Evolutionary conservation across 768 basidiomycete species (phyloP).

Genomic region (Termitomyces heimii): DNA sequence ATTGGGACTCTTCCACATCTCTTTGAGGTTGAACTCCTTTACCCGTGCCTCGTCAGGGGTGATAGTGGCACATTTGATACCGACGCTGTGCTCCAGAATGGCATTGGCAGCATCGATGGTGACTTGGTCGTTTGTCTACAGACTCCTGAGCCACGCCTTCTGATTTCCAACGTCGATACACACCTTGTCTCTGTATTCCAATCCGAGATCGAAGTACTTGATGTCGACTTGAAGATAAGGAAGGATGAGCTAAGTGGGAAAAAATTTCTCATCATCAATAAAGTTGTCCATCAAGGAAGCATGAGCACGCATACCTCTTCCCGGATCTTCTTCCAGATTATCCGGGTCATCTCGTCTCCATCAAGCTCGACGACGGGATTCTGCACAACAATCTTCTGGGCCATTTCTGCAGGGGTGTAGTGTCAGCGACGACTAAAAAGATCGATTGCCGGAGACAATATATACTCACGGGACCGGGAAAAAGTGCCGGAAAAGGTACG

Average conservation of each 20-base stretch:
- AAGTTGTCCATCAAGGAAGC: not conserved
- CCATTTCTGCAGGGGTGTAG: constrained; percentile 13
- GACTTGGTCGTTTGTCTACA: constrained; percentile 86
- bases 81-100: constrained; percentile 90
- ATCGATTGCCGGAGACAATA: constrained; percentile 9
- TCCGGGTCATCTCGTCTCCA: constrained; percentile 98
- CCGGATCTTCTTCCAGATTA: constrained; percentile 98
- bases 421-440: not conserved
- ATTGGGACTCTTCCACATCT: constrained; percentile 98
- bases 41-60: constrained; percentile 97
- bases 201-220: constrained; percentile 97
- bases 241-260: constrained; percentile 71
- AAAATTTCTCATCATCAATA: not conserved
- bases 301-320: constrained; percentile 66
- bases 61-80: constrained; percentile 99
- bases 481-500: constrained; percentile 15
- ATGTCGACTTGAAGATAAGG: constrained; percentile 94
- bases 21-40: constrained; percentile 94
- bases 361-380: constrained; percentile 95
- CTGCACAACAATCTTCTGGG: constrained; percentile 70
- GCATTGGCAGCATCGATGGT: constrained; percentile 93
- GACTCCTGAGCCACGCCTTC: not conserved
- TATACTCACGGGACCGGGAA: constrained; percentile 15
- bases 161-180: constrained; percentile 10
- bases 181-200: constrained; percentile 88